Base-by-base conservation (phyloP, 805 yeast species). In the Sugiyamaella mastotermitis region DNA sequence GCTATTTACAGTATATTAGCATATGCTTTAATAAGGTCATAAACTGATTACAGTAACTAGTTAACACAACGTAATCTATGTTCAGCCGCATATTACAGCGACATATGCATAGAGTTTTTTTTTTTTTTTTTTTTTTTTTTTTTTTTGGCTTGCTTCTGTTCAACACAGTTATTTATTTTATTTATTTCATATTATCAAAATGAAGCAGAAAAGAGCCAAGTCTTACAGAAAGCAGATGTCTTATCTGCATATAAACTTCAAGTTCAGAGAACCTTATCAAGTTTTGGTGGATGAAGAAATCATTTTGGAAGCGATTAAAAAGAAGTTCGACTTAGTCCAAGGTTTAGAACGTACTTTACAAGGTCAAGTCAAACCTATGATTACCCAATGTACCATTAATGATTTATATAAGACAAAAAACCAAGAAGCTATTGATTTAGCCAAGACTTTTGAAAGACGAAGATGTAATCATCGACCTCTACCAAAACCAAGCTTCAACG, bases 141-240 rank as follows among this genome's bases (percentile, higher is more conserved):
- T n/a, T n/a, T n/a, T n/a, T n/a, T n/a, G n/a, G n/a, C n/a, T n/a
- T n/a, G n/a, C n/a, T n/a, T n/a, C n/a, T n/a, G n/a, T n/a, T n/a
- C n/a, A n/a, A n/a, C n/a, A n/a, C n/a, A n/a, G n/a, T n/a, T n/a
- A n/a, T n/a, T n/a, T n/a, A n/a, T n/a, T n/a, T n/a, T n/a, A n/a
- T n/a, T n/a, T n/a, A n/a, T n/a, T n/a, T n/a, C n/a, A n/a, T n/a
- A n/a, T n/a, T n/a, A n/a, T n/a, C n/a, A n/a, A n/a, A n/a, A 90
- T 90, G 98, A 86, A 94, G 71, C 96, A 90, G 65, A 90, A 88
- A 62, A 74, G 98, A 63, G 95, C 97, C 37, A 90, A 90, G 61
- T 71, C 92, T 1, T 92, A 92, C 62, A 79, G 90, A 60, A 90
- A 90, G 68, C 95, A 85, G 60, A 82, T 92, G 83, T 76, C 80